phyloP scores from a whole-genome alignment of 2,329 filamentous ascomycete genomes.

The Xylariaceae sp. region DNA sequence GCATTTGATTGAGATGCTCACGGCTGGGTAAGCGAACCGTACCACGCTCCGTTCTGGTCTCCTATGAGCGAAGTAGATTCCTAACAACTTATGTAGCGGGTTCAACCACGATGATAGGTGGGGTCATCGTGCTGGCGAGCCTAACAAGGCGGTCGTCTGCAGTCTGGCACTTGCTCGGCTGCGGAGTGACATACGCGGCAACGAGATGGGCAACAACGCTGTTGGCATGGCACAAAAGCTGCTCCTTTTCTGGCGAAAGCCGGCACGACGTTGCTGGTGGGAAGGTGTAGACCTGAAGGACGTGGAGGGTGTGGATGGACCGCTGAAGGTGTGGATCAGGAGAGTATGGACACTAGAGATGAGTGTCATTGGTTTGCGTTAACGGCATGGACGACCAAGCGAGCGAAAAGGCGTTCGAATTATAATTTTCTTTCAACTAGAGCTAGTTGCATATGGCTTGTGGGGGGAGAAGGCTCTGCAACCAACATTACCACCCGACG shows the following conservation, averaged over 20 bases:
- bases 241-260: constrained; percentile 96
- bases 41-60: background rate
- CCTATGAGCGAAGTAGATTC: background rate
- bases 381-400: constrained; percentile 30
- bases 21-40: constrained; percentile 74
- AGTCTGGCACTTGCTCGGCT: constrained; percentile 90
- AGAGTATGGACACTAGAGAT: constrained; percentile 99
- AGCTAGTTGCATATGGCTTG: constrained; percentile 14
- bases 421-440: constrained; percentile 15
- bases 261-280: constrained; percentile 97
- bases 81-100: constrained; percentile 60
- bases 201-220: constrained; percentile 72
- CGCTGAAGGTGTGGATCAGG: constrained; percentile 96
- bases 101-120: constrained; percentile 95
- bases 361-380: constrained; percentile 87
- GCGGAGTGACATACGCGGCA: constrained; percentile 87
- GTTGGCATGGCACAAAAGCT: constrained; percentile 99
- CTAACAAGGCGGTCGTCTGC: constrained; percentile 98
- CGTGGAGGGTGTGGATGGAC: constrained; percentile 88
- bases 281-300: constrained; percentile 90
- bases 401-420: constrained; percentile 31
- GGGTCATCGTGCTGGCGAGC: constrained; percentile 96
- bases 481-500: constrained; percentile 7
- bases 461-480: background rate
- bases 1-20: constrained; percentile 98